phyloP scores from a whole-genome alignment of 2,329 filamentous ascomycete species.

The Colletotrichum sp. region DNA sequence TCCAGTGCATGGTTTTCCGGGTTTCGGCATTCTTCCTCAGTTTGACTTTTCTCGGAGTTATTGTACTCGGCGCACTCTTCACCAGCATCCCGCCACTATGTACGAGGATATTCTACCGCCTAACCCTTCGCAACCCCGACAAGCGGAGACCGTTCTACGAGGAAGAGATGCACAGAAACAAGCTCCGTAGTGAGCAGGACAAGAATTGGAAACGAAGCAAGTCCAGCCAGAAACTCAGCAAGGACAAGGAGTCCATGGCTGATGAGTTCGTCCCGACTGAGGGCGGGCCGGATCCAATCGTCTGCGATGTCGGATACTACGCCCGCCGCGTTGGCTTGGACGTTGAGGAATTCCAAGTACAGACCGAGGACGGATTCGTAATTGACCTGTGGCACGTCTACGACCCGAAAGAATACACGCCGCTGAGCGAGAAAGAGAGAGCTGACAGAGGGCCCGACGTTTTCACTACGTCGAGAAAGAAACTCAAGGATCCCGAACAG shows the following conservation, averaged over 20 bases:
- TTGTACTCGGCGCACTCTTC: constrained; percentile 76
- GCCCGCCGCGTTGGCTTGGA: constrained; percentile 87
- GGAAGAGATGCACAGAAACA: constrained; percentile 69
- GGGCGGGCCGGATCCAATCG: constrained; percentile 77
- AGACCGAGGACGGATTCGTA: constrained; percentile 93
- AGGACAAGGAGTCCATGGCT: constrained; percentile 46
- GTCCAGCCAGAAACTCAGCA: constrained; percentile 36
- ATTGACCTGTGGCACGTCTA: constrained; percentile 90
- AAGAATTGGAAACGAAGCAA: constrained; percentile 63
- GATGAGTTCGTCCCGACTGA: constrained; percentile 75
- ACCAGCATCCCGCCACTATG: constrained; percentile 64
- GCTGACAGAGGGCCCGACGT: constrained; percentile 63
- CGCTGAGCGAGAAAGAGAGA: constrained; percentile 52
- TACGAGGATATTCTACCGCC: constrained; percentile 51
- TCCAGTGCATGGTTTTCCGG: constrained; percentile 71
- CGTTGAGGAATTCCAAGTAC: constrained; percentile 80
- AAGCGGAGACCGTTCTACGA: constrained; percentile 69
- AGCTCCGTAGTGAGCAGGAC: constrained; percentile 60
- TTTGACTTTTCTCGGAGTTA: constrained; percentile 74
- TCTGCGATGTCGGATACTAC: constrained; percentile 85
- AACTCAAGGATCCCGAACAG: constrained; percentile 37
- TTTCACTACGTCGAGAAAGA: constrained; percentile 54
- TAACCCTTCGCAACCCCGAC: constrained; percentile 66
- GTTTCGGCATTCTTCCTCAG: constrained; percentile 76
- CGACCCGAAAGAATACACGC: constrained; percentile 75